Percentiles rank a stretch among this genome's conserved stretches.
phyloP scores from a whole-genome alignment of 352 stramenopile genomes.

The Phytophthora colocasiae region DNA sequence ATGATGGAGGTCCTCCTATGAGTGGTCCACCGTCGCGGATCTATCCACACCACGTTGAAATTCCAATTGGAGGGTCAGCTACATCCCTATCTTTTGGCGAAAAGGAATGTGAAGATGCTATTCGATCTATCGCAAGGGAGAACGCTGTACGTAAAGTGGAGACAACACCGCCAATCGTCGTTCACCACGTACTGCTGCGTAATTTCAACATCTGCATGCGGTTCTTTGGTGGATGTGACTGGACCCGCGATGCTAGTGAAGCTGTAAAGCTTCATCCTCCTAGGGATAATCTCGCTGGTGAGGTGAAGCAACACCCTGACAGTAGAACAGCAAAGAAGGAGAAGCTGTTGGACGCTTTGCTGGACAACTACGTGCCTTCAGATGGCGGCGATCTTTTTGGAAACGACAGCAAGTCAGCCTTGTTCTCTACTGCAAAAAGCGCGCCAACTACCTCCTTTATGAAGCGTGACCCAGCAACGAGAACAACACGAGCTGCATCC shows the following conservation, averaged over 20 bases:
- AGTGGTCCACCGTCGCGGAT: slow-evolving; percentile 76
- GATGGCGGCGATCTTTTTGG: slow-evolving; percentile 64
- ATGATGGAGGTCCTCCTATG: slow-evolving; percentile 39
- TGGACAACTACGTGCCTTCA: slow-evolving; percentile 87
- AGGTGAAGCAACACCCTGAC: slow-evolving; percentile 14
- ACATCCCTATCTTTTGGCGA: slow-evolving; percentile 89
- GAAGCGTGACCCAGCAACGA: slow-evolving; percentile 37
- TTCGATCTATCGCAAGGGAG: slow-evolving; percentile 76
- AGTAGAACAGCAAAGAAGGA: slow-evolving; percentile 53
- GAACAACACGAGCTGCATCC: slow-evolving; percentile 30
- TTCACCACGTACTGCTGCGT: slow-evolving; percentile 83
- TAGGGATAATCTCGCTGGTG: slow-evolving; percentile 8
- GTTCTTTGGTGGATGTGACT: slow-evolving; percentile 89
- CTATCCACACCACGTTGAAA: slow-evolving; percentile 88
- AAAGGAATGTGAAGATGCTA: slow-evolving; percentile 78
- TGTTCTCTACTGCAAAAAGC: slow-evolving; percentile 55
- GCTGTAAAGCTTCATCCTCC: slow-evolving; percentile 33
- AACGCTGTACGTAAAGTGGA: slow-evolving; percentile 54
- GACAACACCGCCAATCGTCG: slow-evolving; percentile 62
- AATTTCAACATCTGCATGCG: slow-evolving; percentile 91
- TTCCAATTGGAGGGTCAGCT: slow-evolving; percentile 82
- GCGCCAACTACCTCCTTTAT: slow-evolving; percentile 45
- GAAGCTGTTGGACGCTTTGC: slow-evolving; percentile 78
- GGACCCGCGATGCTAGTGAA: slow-evolving; percentile 65
- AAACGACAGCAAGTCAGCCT: slow-evolving; percentile 29